A percentile compares a stretch with the other conserved stretches of the same genome.
Conservation (phyloP, 139 green algal genomes). For the Closterium sp. region DNA sequence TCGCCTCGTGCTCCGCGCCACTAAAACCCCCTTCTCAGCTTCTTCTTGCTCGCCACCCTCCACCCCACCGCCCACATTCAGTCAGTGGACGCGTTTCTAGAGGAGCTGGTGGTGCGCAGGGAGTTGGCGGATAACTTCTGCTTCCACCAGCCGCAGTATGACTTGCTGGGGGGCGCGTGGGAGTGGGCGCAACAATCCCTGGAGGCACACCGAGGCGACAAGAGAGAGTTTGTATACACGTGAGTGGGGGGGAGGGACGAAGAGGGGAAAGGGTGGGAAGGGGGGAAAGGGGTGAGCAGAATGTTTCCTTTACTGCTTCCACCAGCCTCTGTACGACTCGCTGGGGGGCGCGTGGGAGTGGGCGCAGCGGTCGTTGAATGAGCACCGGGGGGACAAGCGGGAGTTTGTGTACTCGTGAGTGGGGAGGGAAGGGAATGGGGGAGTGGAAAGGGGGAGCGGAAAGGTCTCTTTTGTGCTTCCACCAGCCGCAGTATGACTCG, state of each 20-base stretch:
- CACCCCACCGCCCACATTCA: no score
- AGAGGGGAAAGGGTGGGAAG: no score
- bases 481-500: slow-evolving; percentile 69
- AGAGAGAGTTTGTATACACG: no score
- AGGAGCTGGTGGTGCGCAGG: slow-evolving; percentile 88
- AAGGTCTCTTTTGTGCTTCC: no score
- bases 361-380: slow-evolving; percentile 73
- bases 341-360: slow-evolving; percentile 73
- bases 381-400: slow-evolving; percentile 65
- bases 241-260: no score
- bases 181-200: no score
- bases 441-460: neutral
- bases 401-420: slow-evolving; percentile 56
- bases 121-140: slow-evolving; percentile 96
- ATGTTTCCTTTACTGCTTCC: no score
- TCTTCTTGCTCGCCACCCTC: no score
- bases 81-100: slow-evolving; percentile 24
- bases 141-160: slow-evolving; percentile 64
- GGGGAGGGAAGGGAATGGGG: neutral
- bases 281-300: no score
- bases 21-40: no score
- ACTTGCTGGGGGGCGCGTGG: slow-evolving; percentile 73
- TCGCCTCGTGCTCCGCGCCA: no score
- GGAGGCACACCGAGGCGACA: slow-evolving; percentile 72
- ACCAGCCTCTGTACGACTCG: slow-evolving; percentile 70